phyloP scores from a whole-genome alignment of 2,329 filamentous ascomycete species.

The Trichophyton rubrum region DNA sequence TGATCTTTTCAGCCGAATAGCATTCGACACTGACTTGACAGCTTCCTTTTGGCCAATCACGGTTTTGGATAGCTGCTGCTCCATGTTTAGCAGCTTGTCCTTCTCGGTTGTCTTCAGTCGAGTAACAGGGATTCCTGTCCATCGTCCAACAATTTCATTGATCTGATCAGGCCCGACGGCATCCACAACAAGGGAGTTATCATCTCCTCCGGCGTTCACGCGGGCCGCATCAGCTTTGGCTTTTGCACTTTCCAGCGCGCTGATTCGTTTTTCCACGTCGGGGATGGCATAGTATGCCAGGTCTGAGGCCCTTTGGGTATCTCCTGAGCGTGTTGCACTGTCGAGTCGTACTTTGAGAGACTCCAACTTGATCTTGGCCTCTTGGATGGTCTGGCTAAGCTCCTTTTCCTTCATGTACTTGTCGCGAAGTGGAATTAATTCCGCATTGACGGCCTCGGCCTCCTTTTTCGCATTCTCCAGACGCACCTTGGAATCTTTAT shows the following conservation, averaged over 20 bases:
- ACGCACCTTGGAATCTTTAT: slow-evolving; percentile 77
- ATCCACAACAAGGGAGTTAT: slow-evolving; percentile 70
- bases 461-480: slow-evolving; percentile 75
- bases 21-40: slow-evolving; percentile 83
- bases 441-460: slow-evolving; percentile 87
- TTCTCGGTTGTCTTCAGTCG: slow-evolving; percentile 90
- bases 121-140: slow-evolving; percentile 97
- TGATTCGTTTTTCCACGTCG: slow-evolving; percentile 71
- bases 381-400: slow-evolving; percentile 81
- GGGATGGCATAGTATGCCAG: slow-evolving; percentile 96
- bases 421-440: slow-evolving; percentile 78
- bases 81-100: slow-evolving; percentile 97
- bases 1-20: slow-evolving; percentile 87
- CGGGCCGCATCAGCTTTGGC: slow-evolving; percentile 58
- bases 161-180: slow-evolving; percentile 95
- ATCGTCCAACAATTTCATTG: slow-evolving; percentile 93
- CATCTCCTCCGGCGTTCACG: slow-evolving; percentile 47
- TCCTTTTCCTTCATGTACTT: slow-evolving; percentile 93
- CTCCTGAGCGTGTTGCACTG: slow-evolving; percentile 76
- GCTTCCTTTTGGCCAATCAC: slow-evolving; percentile 94
- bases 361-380: slow-evolving; percentile 90
- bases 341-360: slow-evolving; percentile 82
- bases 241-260: slow-evolving; percentile 68
- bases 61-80: slow-evolving; percentile 66
- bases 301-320: slow-evolving; percentile 79